Base-by-base conservation (phyloP, 1,284 basidiomycete species). In the Ganoderma boninense region DNA sequence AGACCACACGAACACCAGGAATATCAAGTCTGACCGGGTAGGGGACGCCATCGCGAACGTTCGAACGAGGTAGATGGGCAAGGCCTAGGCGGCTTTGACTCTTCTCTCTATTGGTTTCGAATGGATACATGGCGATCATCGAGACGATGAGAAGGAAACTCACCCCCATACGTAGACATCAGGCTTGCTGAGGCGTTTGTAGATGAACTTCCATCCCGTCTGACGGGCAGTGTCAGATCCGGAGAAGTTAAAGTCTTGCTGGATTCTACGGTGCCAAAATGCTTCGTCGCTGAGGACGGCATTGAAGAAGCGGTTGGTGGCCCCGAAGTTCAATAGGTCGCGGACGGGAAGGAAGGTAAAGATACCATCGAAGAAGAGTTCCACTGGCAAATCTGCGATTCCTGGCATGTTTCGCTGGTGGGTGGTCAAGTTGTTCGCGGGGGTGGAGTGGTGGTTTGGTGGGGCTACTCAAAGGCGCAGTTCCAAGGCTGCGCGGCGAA, bases 131-230 rank as follows among this genome's bases (percentile, higher is more conserved):
- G 4, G n/a, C 10, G 11, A 6, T 32, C 4, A 8, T 52, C 26
- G 23, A 23, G 26, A 43, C 43, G 54, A 40, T 57, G 20, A 38
- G 8, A 1, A 6, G 8, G 10, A 32, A 1, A 79, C 88, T 77
- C 80, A 94, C 89, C 95, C 95, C 95, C 95, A 97, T 23, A 95
- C 90, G 77, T 89, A 96, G 1, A 92, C 84, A 76, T 81, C 87
- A 71, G 86, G 90, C 79, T 76, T 79, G 42, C 79, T 81, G 60
- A 97, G 80, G 3, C 94, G 91, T 64, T 86, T 86, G 82, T 96
- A 97, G 44, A 97, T 89, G 74, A 90, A 87, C 80, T 92, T 92
- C 89, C 90, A 96, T 64, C 94, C 95, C 62, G 83, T 89, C 23
- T 85, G 90, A 29, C 94, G 84, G 20, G 93, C 93, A 0, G 91